A percentile compares a stretch with the other conserved stretches of the same genome.
phyloP scores from a whole-genome alignment of 441 rosid genomes.

The Jatropha multifida region DNA sequence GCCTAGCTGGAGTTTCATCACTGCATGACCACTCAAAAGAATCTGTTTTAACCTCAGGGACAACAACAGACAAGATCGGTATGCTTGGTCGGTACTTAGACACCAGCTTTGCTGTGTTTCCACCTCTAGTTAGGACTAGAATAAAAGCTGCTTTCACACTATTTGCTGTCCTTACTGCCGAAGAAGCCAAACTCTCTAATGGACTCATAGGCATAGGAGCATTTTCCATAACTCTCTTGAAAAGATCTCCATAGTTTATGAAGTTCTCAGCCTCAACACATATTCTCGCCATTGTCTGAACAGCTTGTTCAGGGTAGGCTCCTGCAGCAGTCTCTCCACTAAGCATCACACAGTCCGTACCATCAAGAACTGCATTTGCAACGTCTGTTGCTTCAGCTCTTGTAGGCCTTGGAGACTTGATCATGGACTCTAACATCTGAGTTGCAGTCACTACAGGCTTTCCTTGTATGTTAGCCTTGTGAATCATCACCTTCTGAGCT shows the following conservation, averaged over 20 bases:
- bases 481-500: constrained; percentile 95
- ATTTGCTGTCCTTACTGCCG: constrained; percentile 90
- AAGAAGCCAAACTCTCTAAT: constrained; percentile 84
- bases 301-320: constrained; percentile 88
- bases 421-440: constrained; percentile 99
- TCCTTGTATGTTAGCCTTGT: constrained; percentile 84
- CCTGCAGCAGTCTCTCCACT: constrained; percentile 99
- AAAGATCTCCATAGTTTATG: constrained; percentile 68
- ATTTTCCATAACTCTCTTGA: constrained; percentile 68
- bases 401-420: constrained; percentile 97
- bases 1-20: constrained; percentile 69
- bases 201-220: constrained; percentile 94
- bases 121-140: constrained; percentile 85
- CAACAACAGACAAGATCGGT: constrained; percentile 83
- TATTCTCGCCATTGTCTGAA: constrained; percentile 82
- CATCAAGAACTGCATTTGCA: constrained; percentile 95
- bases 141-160: constrained; percentile 71
- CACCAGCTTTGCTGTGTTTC: constrained; percentile 84
- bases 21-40: constrained; percentile 85
- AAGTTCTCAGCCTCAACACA: constrained; percentile 93
- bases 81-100: constrained; percentile 92
- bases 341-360: constrained; percentile 95
- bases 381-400: constrained; percentile 98
- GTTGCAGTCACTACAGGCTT: constrained; percentile 98
- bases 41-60: constrained; percentile 75